These are phyloP conservation scores for Mycotypha africana DNA, from an alignment of 371 early-diverging fungal species.

Conservation along the genomic window DNA sequence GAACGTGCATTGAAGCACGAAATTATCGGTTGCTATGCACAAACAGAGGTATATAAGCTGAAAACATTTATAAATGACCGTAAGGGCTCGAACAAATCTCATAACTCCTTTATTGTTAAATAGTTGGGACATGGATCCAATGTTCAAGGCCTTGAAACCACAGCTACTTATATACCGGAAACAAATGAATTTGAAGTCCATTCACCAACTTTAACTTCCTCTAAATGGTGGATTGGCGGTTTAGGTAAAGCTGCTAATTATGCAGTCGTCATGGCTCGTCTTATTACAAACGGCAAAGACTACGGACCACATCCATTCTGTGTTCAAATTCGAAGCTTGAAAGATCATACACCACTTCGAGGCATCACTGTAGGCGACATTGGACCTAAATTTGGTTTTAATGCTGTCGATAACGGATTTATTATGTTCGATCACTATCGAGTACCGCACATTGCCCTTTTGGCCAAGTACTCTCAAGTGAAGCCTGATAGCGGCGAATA, in stretches of 20 bases:
- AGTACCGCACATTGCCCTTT: conserved; percentile 74
- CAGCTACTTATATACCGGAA: conserved; percentile 76
- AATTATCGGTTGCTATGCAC: conserved; percentile 84
- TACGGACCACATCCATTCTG: conserved; percentile 85
- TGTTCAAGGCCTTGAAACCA: conserved; percentile 84
- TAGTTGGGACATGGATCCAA: conserved; percentile 76
- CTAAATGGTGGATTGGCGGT: conserved; percentile 94
- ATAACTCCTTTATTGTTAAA: neutral
- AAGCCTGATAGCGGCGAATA: conserved; percentile 60
- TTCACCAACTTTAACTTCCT: conserved; percentile 72
- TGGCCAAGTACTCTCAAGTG: conserved; percentile 76
- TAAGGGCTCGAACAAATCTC: neutral
- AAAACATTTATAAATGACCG: conserved; percentile 14
- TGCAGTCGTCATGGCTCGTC: conserved; percentile 83
- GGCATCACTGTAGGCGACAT: conserved; percentile 90
- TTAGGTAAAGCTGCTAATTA: conserved; percentile 67
- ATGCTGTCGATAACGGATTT: conserved; percentile 83
- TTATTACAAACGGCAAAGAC: conserved; percentile 73
- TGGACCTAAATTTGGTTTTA: conserved; percentile 86
- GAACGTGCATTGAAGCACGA: conserved; percentile 66
- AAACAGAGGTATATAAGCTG: conserved; percentile 55
- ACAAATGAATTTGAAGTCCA: conserved; percentile 84
- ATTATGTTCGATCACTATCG: conserved; percentile 72
- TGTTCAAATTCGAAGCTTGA: conserved; percentile 79
- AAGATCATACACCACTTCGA: conserved; percentile 67